Evolutionary conservation across 805 yeast genomes (phyloP), one percentile per base, ranked within the genome.

Genomic region (Pichia heedii): DNA sequence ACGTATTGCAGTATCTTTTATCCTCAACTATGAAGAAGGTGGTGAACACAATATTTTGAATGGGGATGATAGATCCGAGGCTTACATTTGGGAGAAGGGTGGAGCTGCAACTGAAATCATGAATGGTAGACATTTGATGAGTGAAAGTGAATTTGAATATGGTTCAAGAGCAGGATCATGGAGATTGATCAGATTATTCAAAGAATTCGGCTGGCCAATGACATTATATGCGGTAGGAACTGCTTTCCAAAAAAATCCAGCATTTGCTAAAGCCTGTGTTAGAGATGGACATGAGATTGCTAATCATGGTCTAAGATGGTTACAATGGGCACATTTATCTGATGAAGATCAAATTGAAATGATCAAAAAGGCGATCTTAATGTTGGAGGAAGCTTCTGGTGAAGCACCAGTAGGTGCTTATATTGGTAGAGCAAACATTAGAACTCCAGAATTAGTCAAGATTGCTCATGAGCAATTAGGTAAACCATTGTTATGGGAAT

Each of bases 281-380:
- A 56, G 64, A 36, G 67, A 58, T 33, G 69, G 69, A 9, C 67
- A 62, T 48, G 69, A 66, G 43, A 62, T 66, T 27, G 66, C 61
- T 18, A 61, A 63, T 32, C 70, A 66, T 46, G 66, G 66, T 10
- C 50, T 59, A 32, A 52, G 69, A 21, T 66, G 70, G 70, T 47
- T 62, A 37, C 58, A 60, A 43, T 64, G 60, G 55, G 56, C 53
- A 27, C 42, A 44, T 33, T 37, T 48, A 19, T 40, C 54, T 9
- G 60, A 61, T 36, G 66, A 60, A 40, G 61, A 55, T 32, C 67
- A 66, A 47, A 54, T 60, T 37, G 60, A 52, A 34, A 53, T 54
- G 51, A 60, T 66, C 46, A 55, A 54, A 41, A 51, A 54, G 34
- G 55, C 60, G n/a, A 51, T 66, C 33, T 48, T 54, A 27, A 40